A percentile compares a stretch with the other conserved stretches of the same genome.
These are phyloP conservation scores for Scheffersomyces stipitis DNA, from an alignment of 805 yeast genomes.

Conservation along the genomic window DNA sequence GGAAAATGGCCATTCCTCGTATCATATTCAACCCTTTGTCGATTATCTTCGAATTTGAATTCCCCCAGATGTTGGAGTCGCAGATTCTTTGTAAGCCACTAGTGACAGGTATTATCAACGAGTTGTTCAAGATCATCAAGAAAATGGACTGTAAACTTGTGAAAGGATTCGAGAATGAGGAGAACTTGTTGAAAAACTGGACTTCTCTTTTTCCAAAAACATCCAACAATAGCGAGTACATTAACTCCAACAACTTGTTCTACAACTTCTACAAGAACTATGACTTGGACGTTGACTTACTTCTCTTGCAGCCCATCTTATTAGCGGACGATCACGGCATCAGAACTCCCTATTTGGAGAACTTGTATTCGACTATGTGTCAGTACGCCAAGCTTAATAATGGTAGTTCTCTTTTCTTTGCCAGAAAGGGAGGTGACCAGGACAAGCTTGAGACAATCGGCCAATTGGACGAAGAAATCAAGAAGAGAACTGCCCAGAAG, in stretches of 20 bases:
- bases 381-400: constrained; percentile 55
- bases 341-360: constrained; percentile 88
- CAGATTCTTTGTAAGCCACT: constrained; percentile 86
- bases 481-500: constrained; percentile 14
- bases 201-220: constrained; percentile 40
- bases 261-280: constrained; percentile 58
- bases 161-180: constrained; percentile 68
- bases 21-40: constrained; percentile 77
- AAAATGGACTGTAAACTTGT: constrained; percentile 76
- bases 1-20: constrained; percentile 81
- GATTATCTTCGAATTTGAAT: constrained; percentile 68
- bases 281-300: constrained; percentile 67
- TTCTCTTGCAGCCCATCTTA: constrained; percentile 81
- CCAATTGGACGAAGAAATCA: constrained; percentile 14
- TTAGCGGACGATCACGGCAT: constrained; percentile 86
- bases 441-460: neutral
- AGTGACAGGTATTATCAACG: constrained; percentile 74
- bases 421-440: constrained; percentile 14
- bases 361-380: constrained; percentile 74
- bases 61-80: constrained; percentile 54
- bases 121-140: constrained; percentile 69
- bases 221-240: constrained; percentile 25
- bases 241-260: constrained; percentile 58
- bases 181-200: constrained; percentile 56
- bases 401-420: constrained; percentile 28